Evolutionary conservation across 306 rosid genomes (phyloP).

Genomic region (Trichosanthes cucumerina): DNA sequence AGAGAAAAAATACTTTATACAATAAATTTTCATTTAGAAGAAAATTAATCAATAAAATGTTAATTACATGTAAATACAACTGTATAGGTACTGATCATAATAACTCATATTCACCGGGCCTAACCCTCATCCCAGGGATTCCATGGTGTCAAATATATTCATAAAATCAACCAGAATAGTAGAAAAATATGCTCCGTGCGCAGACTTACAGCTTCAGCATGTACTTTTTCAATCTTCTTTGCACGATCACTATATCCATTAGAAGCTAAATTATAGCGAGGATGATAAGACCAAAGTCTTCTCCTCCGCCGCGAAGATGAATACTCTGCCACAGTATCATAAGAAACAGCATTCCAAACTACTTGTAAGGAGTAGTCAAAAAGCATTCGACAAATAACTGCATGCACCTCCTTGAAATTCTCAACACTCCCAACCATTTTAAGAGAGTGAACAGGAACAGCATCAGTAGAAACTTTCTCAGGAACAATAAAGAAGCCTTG

Average conservation of each 20-base stretch:
- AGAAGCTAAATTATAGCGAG: slow-evolving; percentile 19
- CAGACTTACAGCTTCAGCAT: slow-evolving; percentile 52
- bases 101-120: not conserved
- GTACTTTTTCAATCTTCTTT: slow-evolving; percentile 22
- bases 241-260: slow-evolving; percentile 21
- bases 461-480: slow-evolving; percentile 17
- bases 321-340: slow-evolving; percentile 52
- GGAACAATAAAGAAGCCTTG: slow-evolving; percentile 17
- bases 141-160: not conserved
- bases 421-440: slow-evolving; percentile 72
- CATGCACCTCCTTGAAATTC: slow-evolving; percentile 57
- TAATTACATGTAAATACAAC: not conserved
- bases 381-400: slow-evolving; percentile 56
- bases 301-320: slow-evolving; percentile 56
- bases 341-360: slow-evolving; percentile 84
- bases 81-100: not conserved
- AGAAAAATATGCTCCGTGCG: slow-evolving; percentile 16
- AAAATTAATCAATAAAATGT: not conserved
- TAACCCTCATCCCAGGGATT: not conserved
- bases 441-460: slow-evolving; percentile 23
- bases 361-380: slow-evolving; percentile 62
- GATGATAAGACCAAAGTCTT: slow-evolving; percentile 52
- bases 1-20: not conserved
- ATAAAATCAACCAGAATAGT: slow-evolving; percentile 19
- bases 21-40: not conserved